phyloP scores from a whole-genome alignment of 2,329 filamentous ascomycete species.

The Hypoxylon sp. region DNA sequence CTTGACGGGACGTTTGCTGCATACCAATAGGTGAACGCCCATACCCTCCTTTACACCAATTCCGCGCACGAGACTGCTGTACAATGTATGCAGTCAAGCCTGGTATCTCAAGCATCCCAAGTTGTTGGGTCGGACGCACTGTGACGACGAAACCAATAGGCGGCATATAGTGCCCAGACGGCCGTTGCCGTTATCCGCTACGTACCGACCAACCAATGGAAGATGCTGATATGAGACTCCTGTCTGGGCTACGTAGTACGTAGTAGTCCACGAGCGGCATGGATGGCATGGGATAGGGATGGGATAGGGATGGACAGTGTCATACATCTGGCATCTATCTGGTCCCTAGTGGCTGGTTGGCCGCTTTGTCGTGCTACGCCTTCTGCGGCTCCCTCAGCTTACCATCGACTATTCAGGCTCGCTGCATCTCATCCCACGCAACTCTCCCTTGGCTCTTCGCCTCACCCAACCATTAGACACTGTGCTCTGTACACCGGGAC shows the following conservation, averaged over 20 bases:
- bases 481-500: constrained; percentile 42
- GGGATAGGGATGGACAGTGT: constrained; percentile 34
- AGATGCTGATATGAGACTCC: constrained; percentile 25
- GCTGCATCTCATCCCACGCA: constrained; percentile 48
- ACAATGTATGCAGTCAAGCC: constrained; percentile 44
- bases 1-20: constrained; percentile 15
- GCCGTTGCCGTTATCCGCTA: constrained; percentile 44
- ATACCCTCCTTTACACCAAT: constrained; percentile 38
- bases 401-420: constrained; percentile 44
- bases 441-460: constrained; percentile 43
- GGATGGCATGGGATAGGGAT: constrained; percentile 14
- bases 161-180: constrained; percentile 44
- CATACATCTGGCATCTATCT: constrained; percentile 18
- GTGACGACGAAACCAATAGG: constrained; percentile 48
- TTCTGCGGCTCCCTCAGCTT: constrained; percentile 47
- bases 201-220: constrained; percentile 40
- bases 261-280: constrained; percentile 38
- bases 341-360: constrained; percentile 34
- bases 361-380: constrained; percentile 26
- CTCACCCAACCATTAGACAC: constrained; percentile 41
- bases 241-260: constrained; percentile 16
- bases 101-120: constrained; percentile 44
- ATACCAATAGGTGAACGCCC: constrained; percentile 30
- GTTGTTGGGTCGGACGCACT: constrained; percentile 53
- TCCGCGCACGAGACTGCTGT: constrained; percentile 48